These are phyloP conservation scores for Elaeis oleifera DNA, from an alignment of 202 grass and related monocot species.

Conservation along the genomic window DNA sequence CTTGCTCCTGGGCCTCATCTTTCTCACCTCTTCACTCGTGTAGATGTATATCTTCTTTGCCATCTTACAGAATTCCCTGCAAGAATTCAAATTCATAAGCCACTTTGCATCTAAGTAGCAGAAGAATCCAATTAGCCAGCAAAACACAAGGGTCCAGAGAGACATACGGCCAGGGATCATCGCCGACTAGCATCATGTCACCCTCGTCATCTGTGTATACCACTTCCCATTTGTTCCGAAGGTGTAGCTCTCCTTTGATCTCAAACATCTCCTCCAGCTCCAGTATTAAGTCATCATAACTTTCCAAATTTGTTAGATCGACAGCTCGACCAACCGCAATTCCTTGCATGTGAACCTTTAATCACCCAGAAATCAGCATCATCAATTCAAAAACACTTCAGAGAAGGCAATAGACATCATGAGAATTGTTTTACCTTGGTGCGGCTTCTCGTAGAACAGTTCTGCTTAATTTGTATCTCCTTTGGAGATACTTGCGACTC, in stretches of 20 bases:
- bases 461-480: slow-evolving; percentile 67
- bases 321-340: slow-evolving; percentile 21
- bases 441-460: slow-evolving; percentile 33
- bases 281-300: slow-evolving; percentile 9
- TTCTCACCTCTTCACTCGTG: slow-evolving; percentile 25
- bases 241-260: slow-evolving; percentile 23
- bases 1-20: slow-evolving; percentile 16
- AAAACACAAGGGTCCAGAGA: not conserved
- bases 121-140: no score
- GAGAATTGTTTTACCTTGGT: slow-evolving; percentile 45
- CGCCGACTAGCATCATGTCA: slow-evolving; percentile 22
- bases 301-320: slow-evolving; percentile 11
- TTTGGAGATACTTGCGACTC: slow-evolving; percentile 34
- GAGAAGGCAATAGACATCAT: no score
- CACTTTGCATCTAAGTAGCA: no score
- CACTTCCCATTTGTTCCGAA: slow-evolving; percentile 17
- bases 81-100: not conserved
- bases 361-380: not conserved
- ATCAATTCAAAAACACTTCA: not conserved
- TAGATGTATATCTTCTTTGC: slow-evolving; percentile 30
- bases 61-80: slow-evolving; percentile 28
- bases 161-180: slow-evolving; percentile 23
- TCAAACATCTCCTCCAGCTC: slow-evolving; percentile 24
- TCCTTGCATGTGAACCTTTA: slow-evolving; percentile 18
- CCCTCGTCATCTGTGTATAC: slow-evolving; percentile 24